Evolutionary conservation across 768 basidiomycete species (phyloP).

Genomic region (Panellus pusillus): DNA sequence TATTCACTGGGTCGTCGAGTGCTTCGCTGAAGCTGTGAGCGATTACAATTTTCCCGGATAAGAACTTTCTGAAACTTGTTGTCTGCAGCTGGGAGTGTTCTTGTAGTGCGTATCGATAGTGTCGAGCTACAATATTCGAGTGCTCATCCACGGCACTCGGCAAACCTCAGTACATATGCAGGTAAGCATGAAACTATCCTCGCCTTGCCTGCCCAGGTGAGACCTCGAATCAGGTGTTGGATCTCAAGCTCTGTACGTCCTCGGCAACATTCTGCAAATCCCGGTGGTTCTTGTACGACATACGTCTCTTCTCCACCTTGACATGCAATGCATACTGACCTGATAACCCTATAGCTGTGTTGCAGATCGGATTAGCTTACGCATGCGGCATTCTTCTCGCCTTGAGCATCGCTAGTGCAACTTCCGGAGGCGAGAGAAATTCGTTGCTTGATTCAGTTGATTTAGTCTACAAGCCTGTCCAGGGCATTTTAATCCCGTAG

Average conservation of each 20-base stretch:
- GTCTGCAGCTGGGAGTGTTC: conserved; percentile 23
- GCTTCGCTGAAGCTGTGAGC: conserved; percentile 39
- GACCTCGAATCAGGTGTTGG: conserved; percentile 31
- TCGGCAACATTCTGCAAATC: conserved; percentile 30
- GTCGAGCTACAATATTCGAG: too few species aligned
- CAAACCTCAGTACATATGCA: conserved; percentile 17
- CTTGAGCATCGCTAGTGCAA: conserved; percentile 24
- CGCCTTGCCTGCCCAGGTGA: not conserved
- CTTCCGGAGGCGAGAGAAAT: not conserved
- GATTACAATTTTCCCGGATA: not conserved
- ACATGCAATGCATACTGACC: not conserved
- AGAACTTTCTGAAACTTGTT: not conserved
- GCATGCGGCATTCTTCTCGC: conserved; percentile 43
- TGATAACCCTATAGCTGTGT: conserved; percentile 26
- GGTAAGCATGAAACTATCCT: not conserved
- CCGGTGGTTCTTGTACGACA: conserved; percentile 35
- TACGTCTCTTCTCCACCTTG: not conserved
- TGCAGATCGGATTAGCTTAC: conserved; percentile 41
- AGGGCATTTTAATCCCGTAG: conserved; percentile 44
- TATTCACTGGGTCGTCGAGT: conserved; percentile 35
- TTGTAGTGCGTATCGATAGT: conserved; percentile 32
- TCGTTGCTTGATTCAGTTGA: too few species aligned
- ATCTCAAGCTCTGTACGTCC: conserved; percentile 34
- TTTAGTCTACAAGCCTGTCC: not conserved
- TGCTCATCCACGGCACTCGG: not conserved